Evolutionary conservation across 495 filamentous ascomycete species (phyloP).

Genomic region (Penicillium paxilli): DNA sequence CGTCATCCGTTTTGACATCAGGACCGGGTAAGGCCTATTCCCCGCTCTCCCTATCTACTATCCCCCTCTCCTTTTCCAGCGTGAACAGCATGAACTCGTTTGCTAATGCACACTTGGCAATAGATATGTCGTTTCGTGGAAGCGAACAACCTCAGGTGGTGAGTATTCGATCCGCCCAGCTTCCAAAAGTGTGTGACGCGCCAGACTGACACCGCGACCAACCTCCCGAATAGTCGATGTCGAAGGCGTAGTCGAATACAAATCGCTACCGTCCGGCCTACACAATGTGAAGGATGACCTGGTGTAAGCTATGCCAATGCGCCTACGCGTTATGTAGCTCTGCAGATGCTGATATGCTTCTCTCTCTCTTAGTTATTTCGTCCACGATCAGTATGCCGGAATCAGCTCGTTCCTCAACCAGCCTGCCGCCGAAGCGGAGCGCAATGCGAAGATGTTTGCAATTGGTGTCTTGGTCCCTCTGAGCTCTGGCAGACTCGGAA

Average conservation of each 20-base stretch:
- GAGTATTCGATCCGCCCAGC: slow-evolving; percentile 22
- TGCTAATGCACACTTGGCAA: slow-evolving; percentile 16
- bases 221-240: slow-evolving; percentile 64
- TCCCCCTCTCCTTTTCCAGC: neutral
- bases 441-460: slow-evolving; percentile 90
- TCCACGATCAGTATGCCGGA: slow-evolving; percentile 81
- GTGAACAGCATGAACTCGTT: neutral
- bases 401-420: slow-evolving; percentile 90
- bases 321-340: neutral
- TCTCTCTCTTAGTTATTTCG: slow-evolving; percentile 72
- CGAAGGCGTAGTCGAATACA: slow-evolving; percentile 91
- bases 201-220: slow-evolving; percentile 21
- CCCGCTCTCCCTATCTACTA: slow-evolving; percentile 2
- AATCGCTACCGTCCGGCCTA: slow-evolving; percentile 87
- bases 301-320: slow-evolving; percentile 51
- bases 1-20: slow-evolving; percentile 83
- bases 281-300: slow-evolving; percentile 88
- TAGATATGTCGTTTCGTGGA: slow-evolving; percentile 85
- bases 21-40: slow-evolving; percentile 62
- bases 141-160: slow-evolving; percentile 65
- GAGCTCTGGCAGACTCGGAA: slow-evolving; percentile 81
- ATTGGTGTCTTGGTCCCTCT: slow-evolving; percentile 86
- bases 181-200: slow-evolving; percentile 1
- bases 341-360: neutral
- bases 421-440: slow-evolving; percentile 71